phyloP scores from a whole-genome alignment of 176 grass and related monocot genomes.

The Triticum monococcum region DNA sequence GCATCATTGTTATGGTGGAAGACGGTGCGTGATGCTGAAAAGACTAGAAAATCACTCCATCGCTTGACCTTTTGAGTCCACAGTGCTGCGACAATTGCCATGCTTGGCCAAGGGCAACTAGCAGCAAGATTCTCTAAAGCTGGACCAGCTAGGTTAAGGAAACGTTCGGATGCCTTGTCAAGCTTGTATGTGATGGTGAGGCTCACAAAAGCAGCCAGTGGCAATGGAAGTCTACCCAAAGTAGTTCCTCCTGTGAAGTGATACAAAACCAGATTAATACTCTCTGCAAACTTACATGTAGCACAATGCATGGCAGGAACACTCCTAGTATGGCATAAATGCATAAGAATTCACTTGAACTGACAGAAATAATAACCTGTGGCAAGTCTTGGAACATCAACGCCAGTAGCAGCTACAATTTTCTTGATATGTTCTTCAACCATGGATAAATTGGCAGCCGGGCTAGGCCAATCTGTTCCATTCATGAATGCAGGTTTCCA shows the following conservation, averaged over 20 bases:
- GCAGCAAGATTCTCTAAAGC: constrained; percentile 92
- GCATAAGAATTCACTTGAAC: not conserved
- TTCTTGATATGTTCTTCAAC: constrained; percentile 97
- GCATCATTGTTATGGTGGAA: constrained; percentile 94
- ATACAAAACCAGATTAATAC: constrained; percentile 34
- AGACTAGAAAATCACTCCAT: constrained; percentile 87
- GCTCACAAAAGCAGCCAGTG: constrained; percentile 91
- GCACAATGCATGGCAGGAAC: not conserved
- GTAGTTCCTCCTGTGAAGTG: constrained; percentile 78
- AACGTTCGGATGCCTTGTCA: constrained; percentile 90
- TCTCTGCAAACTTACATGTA: constrained; percentile 12
- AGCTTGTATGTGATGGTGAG: constrained; percentile 98
- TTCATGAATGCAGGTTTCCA: constrained; percentile 99
- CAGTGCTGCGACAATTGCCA: constrained; percentile 89
- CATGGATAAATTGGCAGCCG: constrained; percentile 75
- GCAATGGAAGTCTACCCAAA: constrained; percentile 78
- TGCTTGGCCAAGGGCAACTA: constrained; percentile 98
- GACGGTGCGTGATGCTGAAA: constrained; percentile 91
- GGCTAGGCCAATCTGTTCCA: constrained; percentile 98
- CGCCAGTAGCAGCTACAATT: constrained; percentile 86
- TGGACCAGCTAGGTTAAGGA: constrained; percentile 95
- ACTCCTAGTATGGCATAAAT: constrained; percentile 1
- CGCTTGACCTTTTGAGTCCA: constrained; percentile 98
- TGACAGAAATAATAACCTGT: constrained; percentile 63
- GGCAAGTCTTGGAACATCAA: constrained; percentile 89